phyloP scores from a whole-genome alignment of 306 rosid genomes.

The Betula pendula region DNA sequence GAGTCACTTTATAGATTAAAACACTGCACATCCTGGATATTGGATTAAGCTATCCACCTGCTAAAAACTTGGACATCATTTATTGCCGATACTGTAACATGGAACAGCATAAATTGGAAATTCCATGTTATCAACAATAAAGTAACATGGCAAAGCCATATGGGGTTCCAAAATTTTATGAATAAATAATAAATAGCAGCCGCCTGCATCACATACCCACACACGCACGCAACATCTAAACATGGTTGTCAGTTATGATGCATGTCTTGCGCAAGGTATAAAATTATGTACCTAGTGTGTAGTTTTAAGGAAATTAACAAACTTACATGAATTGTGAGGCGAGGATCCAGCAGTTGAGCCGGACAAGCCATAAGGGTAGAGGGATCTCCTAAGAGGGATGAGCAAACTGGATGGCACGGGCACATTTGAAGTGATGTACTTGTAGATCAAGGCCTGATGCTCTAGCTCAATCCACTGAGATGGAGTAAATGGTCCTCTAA shows the following conservation, averaged over 20 bases:
- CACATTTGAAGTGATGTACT: constrained; percentile 49
- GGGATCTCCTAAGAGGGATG: constrained; percentile 47
- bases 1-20: constrained; percentile 14
- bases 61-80: neutral
- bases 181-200: neutral
- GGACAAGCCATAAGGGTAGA: constrained; percentile 41
- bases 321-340: constrained; percentile 46
- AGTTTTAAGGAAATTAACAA: neutral
- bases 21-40: neutral
- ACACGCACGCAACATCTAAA: neutral
- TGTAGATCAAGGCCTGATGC: constrained; percentile 65
- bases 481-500: constrained; percentile 51
- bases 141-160: neutral
- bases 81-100: neutral
- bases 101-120: neutral
- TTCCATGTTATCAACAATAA: neutral
- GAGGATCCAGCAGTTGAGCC: constrained; percentile 32
- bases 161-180: neutral
- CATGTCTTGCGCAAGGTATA: neutral
- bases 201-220: neutral
- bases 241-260: neutral
- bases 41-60: constrained; percentile 11
- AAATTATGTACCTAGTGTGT: neutral
- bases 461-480: constrained; percentile 66
- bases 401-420: constrained; percentile 56